Conservation (phyloP, 768 basidiomycete genomes). For the Trametes cubensis region DNA sequence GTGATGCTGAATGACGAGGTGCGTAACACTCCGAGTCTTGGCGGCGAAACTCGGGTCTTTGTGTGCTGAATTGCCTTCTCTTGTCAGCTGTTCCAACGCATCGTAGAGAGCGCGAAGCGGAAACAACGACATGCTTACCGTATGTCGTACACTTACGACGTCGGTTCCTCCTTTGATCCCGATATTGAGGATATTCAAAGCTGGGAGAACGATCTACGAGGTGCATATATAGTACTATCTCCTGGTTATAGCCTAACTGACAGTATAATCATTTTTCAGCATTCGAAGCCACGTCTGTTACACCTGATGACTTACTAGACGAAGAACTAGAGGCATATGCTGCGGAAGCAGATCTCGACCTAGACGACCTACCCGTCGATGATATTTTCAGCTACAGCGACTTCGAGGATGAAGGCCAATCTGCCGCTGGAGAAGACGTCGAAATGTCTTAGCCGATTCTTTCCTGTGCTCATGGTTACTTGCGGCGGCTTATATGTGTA, state of each 20-base stretch:
- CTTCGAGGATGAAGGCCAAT: slow-evolving; percentile 29
- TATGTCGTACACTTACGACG: slow-evolving; percentile 65
- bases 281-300: slow-evolving; percentile 29
- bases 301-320: slow-evolving; percentile 53
- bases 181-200: slow-evolving; percentile 60
- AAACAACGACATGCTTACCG: slow-evolving; percentile 57
- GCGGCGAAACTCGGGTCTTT: not conserved
- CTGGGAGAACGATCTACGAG: slow-evolving; percentile 63
- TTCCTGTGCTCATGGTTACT: not conserved
- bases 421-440: slow-evolving; percentile 21
- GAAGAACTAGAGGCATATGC: slow-evolving; percentile 64
- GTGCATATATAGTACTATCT: slow-evolving; percentile 32
- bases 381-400: slow-evolving; percentile 33
- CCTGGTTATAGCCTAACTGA: not conserved
- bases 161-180: slow-evolving; percentile 78
- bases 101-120: slow-evolving; percentile 56
- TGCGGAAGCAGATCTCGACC: slow-evolving; percentile 44
- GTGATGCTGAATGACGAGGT: slow-evolving; percentile 67
- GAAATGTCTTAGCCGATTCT: slow-evolving; percentile 12
- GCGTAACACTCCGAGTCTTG: slow-evolving; percentile 15
- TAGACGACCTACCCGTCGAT: slow-evolving; percentile 34
- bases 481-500: not conserved
- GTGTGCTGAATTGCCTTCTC: not conserved
- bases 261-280: not conserved
- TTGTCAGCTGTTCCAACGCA: slow-evolving; percentile 63